Evolutionary conservation across 2,329 filamentous ascomycete genomes (phyloP), one percentile per base, ranked within the genome.

Genomic region (Colletotrichum euphorbiae): DNA sequence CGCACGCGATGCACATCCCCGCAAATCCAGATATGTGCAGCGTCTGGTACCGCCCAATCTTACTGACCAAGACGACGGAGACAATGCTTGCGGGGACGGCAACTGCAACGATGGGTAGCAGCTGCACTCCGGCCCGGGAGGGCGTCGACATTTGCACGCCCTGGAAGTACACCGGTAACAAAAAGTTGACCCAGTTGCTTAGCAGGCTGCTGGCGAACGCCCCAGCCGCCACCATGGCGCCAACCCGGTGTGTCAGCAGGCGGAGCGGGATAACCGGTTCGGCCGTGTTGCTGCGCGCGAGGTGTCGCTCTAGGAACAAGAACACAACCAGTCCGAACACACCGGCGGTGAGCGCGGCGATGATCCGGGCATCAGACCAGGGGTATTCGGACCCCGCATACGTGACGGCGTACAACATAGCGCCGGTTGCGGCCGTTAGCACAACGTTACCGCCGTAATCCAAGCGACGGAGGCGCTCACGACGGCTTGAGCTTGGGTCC

Each of bases 231-330:
- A 76, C 19, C 54, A 75, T 70, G 6, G 68, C 64, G 1, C 72
- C 71, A 12, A 73, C 74, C 3, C 70, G 69, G 24, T 71, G 62
- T 4, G 67, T 51, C 43, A 76, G 74, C 0, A 77, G 63, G 1
- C 74, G 83, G 11, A 92, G 79, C 0, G 93, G 93, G 76, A 96
- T 93, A 67, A 97, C 84, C 1, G 94, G 94, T 71, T 91, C 94
- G 63, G 85, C 87, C n/a, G n/a, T n/a, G n/a, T n/a, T n/a, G n/a
- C n/a, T n/a, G n/a, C n/a, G n/a, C 57, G 93, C 91, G 1, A 62
- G 21, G 11, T 31, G 33, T 5, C 13, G 52, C 9, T 19, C 45
- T 13, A 97, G 93, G 74, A 90, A 88, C 19, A 93, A 48, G 77
- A 97, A 97, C 42, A 0, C 43, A 5, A n/a, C 2, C 2, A 66